These are phyloP conservation scores for Nannochloropsis salina DNA, from an alignment of 108 stramenopile genomes.

Conservation along the genomic window DNA sequence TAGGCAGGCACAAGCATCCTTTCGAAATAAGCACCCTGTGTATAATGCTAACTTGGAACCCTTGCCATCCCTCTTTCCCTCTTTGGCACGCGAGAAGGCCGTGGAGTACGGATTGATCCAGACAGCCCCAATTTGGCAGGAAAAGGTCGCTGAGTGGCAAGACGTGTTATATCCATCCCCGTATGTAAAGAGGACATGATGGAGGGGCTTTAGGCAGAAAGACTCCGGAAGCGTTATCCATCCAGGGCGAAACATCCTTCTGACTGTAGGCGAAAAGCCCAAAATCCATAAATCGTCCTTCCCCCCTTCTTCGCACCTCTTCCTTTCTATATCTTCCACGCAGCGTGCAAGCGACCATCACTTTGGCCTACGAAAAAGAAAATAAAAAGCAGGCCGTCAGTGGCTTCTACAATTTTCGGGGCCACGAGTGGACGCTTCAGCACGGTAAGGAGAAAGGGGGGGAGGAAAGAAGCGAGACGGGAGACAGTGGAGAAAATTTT, in stretches of 20 bases:
- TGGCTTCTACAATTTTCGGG: background rate
- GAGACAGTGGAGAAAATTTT: background rate
- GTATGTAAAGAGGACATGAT: background rate
- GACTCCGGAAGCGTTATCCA: background rate
- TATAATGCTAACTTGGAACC: too few relatives aligned
- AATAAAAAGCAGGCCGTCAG: background rate
- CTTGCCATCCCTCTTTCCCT: background rate
- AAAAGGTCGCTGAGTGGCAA: background rate
- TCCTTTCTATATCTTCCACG: background rate
- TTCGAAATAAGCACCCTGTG: too few relatives aligned
- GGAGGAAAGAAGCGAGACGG: background rate
- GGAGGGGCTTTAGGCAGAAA: background rate
- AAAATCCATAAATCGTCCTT: background rate
- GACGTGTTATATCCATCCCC: background rate
- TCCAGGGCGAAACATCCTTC: too few relatives aligned
- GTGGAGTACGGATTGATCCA: background rate
- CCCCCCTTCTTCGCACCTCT: background rate
- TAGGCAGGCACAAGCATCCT: too few relatives aligned
- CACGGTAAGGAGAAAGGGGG: constrained; percentile 5
- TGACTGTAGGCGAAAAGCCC: background rate
- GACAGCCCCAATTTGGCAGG: background rate
- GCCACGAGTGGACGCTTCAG: background rate
- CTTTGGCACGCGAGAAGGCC: background rate
- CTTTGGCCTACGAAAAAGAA: background rate
- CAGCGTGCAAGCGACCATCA: background rate